Evolutionary conservation across 1,139 yeast genomes (phyloP), one percentile per base, ranked within the genome.

Genomic region (Geotrichum histeridarum): DNA sequence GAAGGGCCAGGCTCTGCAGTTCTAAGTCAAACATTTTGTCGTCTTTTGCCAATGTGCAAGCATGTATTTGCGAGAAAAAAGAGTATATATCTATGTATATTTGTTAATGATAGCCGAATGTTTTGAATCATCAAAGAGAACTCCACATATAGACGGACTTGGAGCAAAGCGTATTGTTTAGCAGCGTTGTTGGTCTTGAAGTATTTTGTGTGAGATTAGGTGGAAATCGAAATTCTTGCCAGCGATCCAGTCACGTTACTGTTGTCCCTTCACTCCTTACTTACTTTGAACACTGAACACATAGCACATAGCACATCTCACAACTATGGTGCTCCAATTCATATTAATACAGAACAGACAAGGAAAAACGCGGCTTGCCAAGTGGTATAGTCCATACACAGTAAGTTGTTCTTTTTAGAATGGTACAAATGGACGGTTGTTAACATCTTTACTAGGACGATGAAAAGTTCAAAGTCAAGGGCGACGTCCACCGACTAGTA

Each of bases 1-100:
- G 83, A 93, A 93, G 91, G 99, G 98, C 77, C 94, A 86, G 80
- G 96, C 96, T 77, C 83, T 88, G 77, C 95, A 88, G 83, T 88
- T 88, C 79, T 88, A 84, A 83, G 61, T 22, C 57, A 35, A 43
- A 4, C 22, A 31, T 35, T 30, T 36, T 45, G 41, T 18, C 27
- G 27, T 36, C 12, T 12, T 45, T 35, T 45, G 39, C 15, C 9
- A n/a, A 42, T 27, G 22, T 42, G 44, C 32, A 42, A 12, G 44
- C 32, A 42, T 22, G 33, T 22, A 22, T 42, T 42, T 22, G 17
- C 17, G 8, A 8, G 5, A 42, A 42, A 36, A 27, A 31, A 35
- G 11, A 18, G 38, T 27, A 15, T 45, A 45, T 45, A 32, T 8
- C 14, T 27, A 35, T 36, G 42, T 45, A 36, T 36, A 45, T 35